Evolutionary conservation across 345 rosid genomes (phyloP).

Genomic region (Dipteronia sinensis): DNA sequence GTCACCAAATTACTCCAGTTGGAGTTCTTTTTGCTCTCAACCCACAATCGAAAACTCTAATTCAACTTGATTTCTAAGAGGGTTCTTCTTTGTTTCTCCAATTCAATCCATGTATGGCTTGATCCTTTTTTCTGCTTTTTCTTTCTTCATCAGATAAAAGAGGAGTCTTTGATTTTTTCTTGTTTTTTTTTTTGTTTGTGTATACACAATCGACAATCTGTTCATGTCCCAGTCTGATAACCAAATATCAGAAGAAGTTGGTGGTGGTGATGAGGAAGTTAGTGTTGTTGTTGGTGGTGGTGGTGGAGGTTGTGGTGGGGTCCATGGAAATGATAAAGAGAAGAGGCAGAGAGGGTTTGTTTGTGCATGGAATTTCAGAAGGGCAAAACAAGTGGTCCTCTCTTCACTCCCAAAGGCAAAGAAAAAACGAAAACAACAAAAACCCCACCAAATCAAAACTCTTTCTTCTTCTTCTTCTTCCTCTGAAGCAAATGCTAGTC

Average conservation of each 20-base stretch:
- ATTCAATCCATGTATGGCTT: no score
- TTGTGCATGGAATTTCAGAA: slow-evolving; percentile 4
- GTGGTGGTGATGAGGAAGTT: neutral
- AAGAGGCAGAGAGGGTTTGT: slow-evolving; percentile 9
- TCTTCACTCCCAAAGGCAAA: slow-evolving; percentile 22
- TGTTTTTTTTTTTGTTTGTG: no score
- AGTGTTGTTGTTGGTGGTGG: neutral
- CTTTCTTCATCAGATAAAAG: neutral
- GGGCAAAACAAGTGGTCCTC: slow-evolving; percentile 22
- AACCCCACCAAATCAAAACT: neutral
- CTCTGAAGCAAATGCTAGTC: neutral
- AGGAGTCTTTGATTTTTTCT: neutral
- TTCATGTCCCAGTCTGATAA: slow-evolving; percentile 26
- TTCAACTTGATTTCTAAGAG: neutral
- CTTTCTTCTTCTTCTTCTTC: slow-evolving; percentile 16
- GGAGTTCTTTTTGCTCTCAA: neutral
- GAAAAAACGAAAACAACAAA: slow-evolving; percentile 8
- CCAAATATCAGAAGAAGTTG: neutral
- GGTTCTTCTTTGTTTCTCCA: neutral
- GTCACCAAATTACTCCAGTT: neutral
- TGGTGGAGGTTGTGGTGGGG: slow-evolving; percentile 14
- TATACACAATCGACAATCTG: neutral
- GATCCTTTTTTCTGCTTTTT: neutral
- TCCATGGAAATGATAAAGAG: neutral
- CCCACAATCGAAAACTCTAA: no score